Conservation (phyloP, 2,329 filamentous ascomycete species). For the Aspergillus sp. region DNA sequence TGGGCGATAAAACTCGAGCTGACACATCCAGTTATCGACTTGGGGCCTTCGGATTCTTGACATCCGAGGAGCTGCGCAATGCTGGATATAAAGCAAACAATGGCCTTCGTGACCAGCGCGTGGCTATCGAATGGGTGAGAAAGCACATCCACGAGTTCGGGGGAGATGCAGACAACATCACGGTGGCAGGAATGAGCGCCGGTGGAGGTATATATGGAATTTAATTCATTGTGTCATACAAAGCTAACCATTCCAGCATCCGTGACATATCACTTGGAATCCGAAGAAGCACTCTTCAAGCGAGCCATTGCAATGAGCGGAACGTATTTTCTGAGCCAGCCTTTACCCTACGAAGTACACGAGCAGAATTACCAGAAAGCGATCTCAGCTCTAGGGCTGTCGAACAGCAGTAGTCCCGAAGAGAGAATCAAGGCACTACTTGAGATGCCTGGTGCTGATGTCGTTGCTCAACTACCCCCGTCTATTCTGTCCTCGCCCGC, state of each 20-base stretch:
- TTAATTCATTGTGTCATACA: constrained; percentile 1
- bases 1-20: background rate
- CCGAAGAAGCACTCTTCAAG: constrained; percentile 41
- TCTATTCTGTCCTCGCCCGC: constrained; percentile 37
- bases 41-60: constrained; percentile 47
- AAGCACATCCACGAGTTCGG: constrained; percentile 44
- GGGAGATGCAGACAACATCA: constrained; percentile 41
- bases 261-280: constrained; percentile 36
- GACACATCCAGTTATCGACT: constrained; percentile 47
- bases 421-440: constrained; percentile 46
- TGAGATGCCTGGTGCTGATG: constrained; percentile 40
- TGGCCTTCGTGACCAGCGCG: constrained; percentile 50
- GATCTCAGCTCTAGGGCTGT: constrained; percentile 41
- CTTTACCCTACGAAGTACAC: constrained; percentile 38
- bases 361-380: constrained; percentile 45
- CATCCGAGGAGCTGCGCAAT: constrained; percentile 48
- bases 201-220: constrained; percentile 35
- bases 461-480: constrained; percentile 43
- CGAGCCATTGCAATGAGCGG: constrained; percentile 46
- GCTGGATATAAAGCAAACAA: constrained; percentile 49
- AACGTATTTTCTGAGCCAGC: constrained; percentile 44
- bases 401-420: constrained; percentile 31
- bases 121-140: constrained; percentile 40
- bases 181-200: constrained; percentile 50
- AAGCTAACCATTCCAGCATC: constrained; percentile 21